A percentile compares a stretch with the other conserved stretches of the same genome.
These are phyloP conservation scores for Apostasia ramifera DNA, from an alignment of 106 monocot genomes.

Conservation along the genomic window DNA sequence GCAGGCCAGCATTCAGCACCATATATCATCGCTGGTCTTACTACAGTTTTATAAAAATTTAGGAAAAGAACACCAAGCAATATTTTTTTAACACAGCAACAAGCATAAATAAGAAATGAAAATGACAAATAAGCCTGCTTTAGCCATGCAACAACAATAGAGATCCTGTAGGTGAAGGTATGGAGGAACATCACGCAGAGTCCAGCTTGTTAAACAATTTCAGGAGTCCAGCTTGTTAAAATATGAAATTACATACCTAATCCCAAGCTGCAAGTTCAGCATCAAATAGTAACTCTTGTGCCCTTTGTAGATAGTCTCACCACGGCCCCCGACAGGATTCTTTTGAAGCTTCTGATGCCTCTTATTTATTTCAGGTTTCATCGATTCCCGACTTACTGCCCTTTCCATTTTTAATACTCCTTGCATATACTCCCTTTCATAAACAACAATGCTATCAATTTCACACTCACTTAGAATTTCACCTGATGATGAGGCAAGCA, in stretches of 20 bases:
- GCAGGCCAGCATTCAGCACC: too few relatives aligned
- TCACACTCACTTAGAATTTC: slow-evolving; percentile 13
- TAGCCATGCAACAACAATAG: background rate
- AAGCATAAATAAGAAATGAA: background rate
- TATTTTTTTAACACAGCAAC: too few relatives aligned
- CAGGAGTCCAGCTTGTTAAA: background rate
- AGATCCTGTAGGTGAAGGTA: background rate
- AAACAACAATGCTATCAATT: slow-evolving; percentile 24
- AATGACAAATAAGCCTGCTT: background rate
- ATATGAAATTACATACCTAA: slow-evolving; percentile 49
- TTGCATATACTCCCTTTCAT: slow-evolving; percentile 86
- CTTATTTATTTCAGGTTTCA: slow-evolving; percentile 17
- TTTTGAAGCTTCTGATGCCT: slow-evolving; percentile 10
- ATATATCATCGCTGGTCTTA: too few relatives aligned
- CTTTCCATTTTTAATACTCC: slow-evolving; percentile 73
- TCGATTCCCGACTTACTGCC: slow-evolving; percentile 14
- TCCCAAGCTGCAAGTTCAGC: slow-evolving; percentile 97
- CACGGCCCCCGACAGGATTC: slow-evolving; percentile 37
- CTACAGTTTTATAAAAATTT: too few relatives aligned
- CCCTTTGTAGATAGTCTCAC: slow-evolving; percentile 72
- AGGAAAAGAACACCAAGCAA: too few relatives aligned
- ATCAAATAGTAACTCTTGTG: slow-evolving; percentile 87
- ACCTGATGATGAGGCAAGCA: slow-evolving; percentile 24
- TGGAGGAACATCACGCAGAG: background rate
- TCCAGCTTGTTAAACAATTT: too few relatives aligned